phyloP scores from a whole-genome alignment of 2,329 filamentous ascomycete species.

The Xylariales sp. region DNA sequence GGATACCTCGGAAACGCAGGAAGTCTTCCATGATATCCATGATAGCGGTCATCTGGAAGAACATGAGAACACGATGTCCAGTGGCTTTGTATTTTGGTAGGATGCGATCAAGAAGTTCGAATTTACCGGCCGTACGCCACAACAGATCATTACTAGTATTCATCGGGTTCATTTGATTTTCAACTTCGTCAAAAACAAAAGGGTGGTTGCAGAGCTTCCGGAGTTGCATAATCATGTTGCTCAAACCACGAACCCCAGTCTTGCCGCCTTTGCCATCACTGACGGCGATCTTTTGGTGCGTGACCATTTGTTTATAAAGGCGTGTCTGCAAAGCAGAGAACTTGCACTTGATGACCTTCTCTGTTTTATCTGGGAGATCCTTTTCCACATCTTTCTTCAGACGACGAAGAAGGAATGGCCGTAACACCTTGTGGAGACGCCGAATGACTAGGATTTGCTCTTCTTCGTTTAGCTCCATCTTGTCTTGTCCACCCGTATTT shows the following conservation, averaged over 20 bases:
- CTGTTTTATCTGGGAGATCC: conserved; percentile 97
- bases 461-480: conserved; percentile 99
- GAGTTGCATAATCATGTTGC: conserved; percentile 99
- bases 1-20: conserved; percentile 81
- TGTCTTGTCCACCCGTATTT: conserved; percentile 97
- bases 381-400: conserved; percentile 99
- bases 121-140: conserved; percentile 97
- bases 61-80: conserved; percentile 97
- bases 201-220: conserved; percentile 99
- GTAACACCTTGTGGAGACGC: conserved; percentile 95
- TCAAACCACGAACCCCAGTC: conserved; percentile 91
- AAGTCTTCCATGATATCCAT: conserved; percentile 99
- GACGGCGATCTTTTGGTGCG: conserved; percentile 92
- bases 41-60: conserved; percentile 99
- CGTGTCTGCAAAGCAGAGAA: conserved; percentile 94
- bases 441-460: conserved; percentile 98
- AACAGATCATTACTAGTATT: conserved; percentile 90
- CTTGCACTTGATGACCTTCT: conserved; percentile 99
- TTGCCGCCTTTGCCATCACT: conserved; percentile 96
- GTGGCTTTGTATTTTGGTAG: conserved; percentile 92
- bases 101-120: conserved; percentile 91
- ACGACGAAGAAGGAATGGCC: conserved; percentile 96
- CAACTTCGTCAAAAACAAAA: conserved; percentile 97
- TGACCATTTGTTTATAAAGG: conserved; percentile 97
- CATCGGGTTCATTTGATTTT: conserved; percentile 95